Evolutionary conservation across 495 filamentous ascomycete species (phyloP), one percentile per base, ranked within the genome.

Genomic region (Cryomyces minteri): DNA sequence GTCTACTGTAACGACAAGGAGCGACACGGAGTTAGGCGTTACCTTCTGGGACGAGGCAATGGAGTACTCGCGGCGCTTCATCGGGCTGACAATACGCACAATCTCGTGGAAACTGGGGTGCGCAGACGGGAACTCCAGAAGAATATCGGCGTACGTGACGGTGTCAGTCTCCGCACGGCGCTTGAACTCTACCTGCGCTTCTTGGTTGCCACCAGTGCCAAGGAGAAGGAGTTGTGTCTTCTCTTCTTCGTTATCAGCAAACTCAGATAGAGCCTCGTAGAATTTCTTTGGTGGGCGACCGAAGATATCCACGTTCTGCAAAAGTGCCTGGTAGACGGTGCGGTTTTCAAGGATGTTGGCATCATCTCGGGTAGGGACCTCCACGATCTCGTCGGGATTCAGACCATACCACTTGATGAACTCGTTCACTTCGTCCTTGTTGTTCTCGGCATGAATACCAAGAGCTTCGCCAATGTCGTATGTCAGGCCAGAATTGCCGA

Each of bases 401-500:
- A 98, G 69, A 25, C 81, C 83, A 57, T 98, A 98, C 52, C 76
- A 87, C 40, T 76, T 67, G 55, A 98, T 93, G 65, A 98, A n/a
- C 34, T 83, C 77, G 32, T 69, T 59, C 25, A 95, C 84, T 49
- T 88, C 76, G 43, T 67, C 59, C 12, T 75, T 67, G 58, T 96
- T 79, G 60, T 98, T 98, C 64, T 96, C 83, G 9, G 84, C 80
- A 58, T 98, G 90, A 47, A 98, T 85, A 51, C 90, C 90, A 7
- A 98, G 80, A n/a, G 90, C 90, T 63, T 98, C 92, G 44, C 90
- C 90, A 58, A 98, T 96, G 51, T 92, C 84, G 62, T 98, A 98
- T 25, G 72, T 90, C 47, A 98, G 76, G 39, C 86, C 87, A 33
- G 87, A 90, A 53, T 77, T 65, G 41, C 86, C 87, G 14, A 96